Evolutionary conservation across 2,329 filamentous ascomycete genomes (phyloP).

Genomic region (Eurotiales sp.): DNA sequence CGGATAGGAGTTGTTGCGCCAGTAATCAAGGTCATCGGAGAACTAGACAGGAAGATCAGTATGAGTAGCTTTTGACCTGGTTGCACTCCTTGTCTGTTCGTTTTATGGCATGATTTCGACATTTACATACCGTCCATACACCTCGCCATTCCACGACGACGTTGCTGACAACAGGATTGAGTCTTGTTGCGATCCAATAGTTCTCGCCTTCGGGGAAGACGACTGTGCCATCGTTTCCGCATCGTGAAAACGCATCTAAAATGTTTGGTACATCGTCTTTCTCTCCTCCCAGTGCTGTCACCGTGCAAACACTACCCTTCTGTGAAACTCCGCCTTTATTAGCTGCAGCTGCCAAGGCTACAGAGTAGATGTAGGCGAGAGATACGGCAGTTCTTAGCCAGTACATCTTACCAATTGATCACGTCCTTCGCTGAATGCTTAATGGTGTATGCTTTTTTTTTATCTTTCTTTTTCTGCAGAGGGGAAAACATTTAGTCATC

Average conservation of each 20-base stretch:
- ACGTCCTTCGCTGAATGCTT: too few relatives aligned
- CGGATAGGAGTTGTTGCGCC: slow-evolving; percentile 52
- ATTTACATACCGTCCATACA: slow-evolving; percentile 43
- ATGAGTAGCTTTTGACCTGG: too few relatives aligned
- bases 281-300: slow-evolving; percentile 35
- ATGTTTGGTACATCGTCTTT: slow-evolving; percentile 42
- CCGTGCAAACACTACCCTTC: slow-evolving; percentile 33
- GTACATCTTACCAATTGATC: not conserved
- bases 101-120: not conserved
- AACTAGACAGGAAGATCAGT: too few relatives aligned
- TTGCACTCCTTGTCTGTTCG: too few relatives aligned
- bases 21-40: slow-evolving; percentile 51
- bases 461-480: too few relatives aligned
- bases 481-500: too few relatives aligned
- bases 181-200: slow-evolving; percentile 49
- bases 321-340: slow-evolving; percentile 6
- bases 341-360: slow-evolving; percentile 3
- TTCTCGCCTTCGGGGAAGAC: slow-evolving; percentile 49
- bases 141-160: slow-evolving; percentile 53
- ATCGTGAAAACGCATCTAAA: slow-evolving; percentile 37
- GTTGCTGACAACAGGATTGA: slow-evolving; percentile 50
- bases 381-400: slow-evolving; percentile 2
- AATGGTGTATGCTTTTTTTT: too few relatives aligned
- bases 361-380: not conserved
- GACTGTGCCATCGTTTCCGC: slow-evolving; percentile 42